These are phyloP conservation scores for Scheffersomyces illinoinensis DNA, from an alignment of 1,139 yeast species.

Conservation along the genomic window DNA sequence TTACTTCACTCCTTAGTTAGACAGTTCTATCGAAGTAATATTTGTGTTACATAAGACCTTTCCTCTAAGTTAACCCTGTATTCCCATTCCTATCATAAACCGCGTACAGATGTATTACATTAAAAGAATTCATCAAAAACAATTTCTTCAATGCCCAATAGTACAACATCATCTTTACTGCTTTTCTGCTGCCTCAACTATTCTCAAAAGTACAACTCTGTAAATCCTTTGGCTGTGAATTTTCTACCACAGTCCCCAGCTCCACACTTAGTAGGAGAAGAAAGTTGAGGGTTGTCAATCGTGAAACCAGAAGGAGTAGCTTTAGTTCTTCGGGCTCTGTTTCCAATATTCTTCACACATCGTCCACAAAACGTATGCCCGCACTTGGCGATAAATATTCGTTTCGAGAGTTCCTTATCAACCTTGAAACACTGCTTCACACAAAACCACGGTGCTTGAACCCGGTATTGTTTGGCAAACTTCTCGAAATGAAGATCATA, in stretches of 20 bases:
- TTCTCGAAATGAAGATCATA: constrained; percentile 28
- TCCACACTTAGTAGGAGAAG: constrained; percentile 53
- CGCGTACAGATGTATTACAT: not conserved
- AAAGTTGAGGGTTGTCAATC: constrained; percentile 47
- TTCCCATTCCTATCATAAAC: not conserved
- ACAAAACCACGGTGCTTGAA: constrained; percentile 69
- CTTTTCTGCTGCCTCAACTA: not conserved
- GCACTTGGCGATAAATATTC: constrained; percentile 71
- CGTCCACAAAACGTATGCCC: constrained; percentile 90
- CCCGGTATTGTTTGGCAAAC: constrained; percentile 30
- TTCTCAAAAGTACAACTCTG: constrained; percentile 30
- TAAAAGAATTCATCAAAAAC: not conserved
- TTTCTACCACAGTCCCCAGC: constrained; percentile 37
- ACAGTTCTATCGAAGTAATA: not conserved
- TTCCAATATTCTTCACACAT: constrained; percentile 65
- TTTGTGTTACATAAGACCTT: not conserved
- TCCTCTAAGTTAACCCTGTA: not conserved
- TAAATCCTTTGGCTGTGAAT: constrained; percentile 36
- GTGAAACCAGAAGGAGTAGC: constrained; percentile 15
- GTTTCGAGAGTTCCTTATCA: constrained; percentile 63
- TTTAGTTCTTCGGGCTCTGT: constrained; percentile 27
- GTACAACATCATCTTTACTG: not conserved
- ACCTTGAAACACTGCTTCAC: constrained; percentile 46
- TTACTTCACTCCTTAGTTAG: not conserved
- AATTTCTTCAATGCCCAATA: no score